Conservation (phyloP, 805 yeast genomes). For the Ogataea nakhonphanomensis region DNA sequence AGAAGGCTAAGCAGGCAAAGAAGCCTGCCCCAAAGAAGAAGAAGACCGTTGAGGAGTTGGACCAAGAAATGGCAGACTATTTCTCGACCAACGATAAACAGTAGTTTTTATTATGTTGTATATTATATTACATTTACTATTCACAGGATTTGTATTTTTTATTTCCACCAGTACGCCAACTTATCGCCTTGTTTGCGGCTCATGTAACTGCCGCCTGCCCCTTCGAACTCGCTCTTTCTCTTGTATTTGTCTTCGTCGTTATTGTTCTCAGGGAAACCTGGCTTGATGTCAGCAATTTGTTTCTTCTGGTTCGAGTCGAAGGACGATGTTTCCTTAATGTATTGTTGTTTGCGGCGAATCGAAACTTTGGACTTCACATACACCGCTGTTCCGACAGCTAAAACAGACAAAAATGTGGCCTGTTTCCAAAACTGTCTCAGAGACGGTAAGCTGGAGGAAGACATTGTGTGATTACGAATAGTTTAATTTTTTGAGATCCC, state of each 20-base stretch:
- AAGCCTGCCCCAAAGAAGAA: constrained; percentile 35
- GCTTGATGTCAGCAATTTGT: constrained; percentile 28
- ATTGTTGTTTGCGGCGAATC: constrained; percentile 33
- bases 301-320: constrained; percentile 28
- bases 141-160: constrained; percentile 7
- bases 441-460: constrained; percentile 24
- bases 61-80: constrained; percentile 97
- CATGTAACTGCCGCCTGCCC: constrained; percentile 62
- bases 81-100: constrained; percentile 52
- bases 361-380: constrained; percentile 35
- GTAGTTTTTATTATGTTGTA: constrained; percentile 3
- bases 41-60: constrained; percentile 89
- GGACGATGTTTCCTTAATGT: constrained; percentile 33
- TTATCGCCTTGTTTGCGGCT: constrained; percentile 37
- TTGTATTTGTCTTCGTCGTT: constrained; percentile 36
- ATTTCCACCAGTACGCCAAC: constrained; percentile 23
- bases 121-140: constrained; percentile 2
- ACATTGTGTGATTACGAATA: not conserved
- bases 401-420: constrained; percentile 23
- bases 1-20: constrained; percentile 16
- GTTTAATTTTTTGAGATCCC: constrained; percentile 2
- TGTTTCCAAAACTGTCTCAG: constrained; percentile 33
- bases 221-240: constrained; percentile 65
- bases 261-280: constrained; percentile 33
- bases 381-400: constrained; percentile 34